Base-by-base conservation (phyloP, 306 rosid genomes). In the Alnus rubra region DNA sequence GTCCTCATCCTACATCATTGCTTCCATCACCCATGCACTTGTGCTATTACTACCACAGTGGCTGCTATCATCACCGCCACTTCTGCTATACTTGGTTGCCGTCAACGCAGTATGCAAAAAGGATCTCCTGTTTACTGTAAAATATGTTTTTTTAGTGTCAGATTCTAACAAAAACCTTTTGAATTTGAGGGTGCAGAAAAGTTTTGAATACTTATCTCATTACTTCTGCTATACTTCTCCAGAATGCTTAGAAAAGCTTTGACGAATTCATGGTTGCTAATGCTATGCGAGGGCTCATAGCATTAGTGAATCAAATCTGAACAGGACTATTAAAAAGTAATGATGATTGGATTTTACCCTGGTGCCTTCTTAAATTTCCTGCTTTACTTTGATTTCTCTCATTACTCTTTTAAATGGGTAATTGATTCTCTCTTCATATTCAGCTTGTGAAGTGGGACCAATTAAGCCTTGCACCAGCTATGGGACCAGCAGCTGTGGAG, bases 401-500 rank as follows among this genome's bases (percentile, higher is more conserved):
- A 31, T 52, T 64, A 45, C 55, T 67, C 47, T 58, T 6, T 42
- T 45, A 44, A 48, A 73, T 59, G 76, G 58, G 78, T 86, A 71
- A 92, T 49, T 54, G 31, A 76, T 82, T 55, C 74, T 14, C 70
- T 44, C 58, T 70, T 67, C 35, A 16, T 86, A 67, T 71, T 50
- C 92, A 95, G 98, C 94, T 90, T 47, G 77, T 81, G 54, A 88
- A 86, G 86, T 95, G 98, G 98, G 97, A 95, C 85, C 92, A 91
- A 79, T 81, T 69, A 81, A 88, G 86, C 83, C 80, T 92, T 72
- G 88, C 94, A 78, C 80, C 90, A 10, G 92, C 94, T 19, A 88
- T 95, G 94, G 98, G 98, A 45, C 94, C 98, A 18, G 93, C 96
- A 65, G 81, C 98, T 15, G 86, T 91, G 86, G 92, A 91, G 80